These are phyloP conservation scores for Clarireedia monteithiana DNA, from an alignment of 2,329 filamentous ascomycete genomes.

Conservation along the genomic window DNA sequence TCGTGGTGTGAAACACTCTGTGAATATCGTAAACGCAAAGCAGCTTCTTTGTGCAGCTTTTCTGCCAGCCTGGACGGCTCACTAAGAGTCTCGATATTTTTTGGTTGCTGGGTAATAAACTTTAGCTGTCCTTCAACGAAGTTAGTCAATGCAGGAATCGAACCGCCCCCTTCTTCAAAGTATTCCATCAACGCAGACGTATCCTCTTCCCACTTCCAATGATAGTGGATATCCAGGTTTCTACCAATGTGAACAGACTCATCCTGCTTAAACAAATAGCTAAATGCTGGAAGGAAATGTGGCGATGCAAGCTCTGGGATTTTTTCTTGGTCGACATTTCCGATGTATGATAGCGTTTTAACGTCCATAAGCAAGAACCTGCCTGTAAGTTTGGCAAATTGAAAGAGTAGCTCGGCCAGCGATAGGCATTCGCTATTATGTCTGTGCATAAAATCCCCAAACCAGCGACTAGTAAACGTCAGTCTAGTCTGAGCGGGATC, in stretches of 20 bases:
- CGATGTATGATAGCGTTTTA: slow-evolving; percentile 25
- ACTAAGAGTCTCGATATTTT: slow-evolving; percentile 30
- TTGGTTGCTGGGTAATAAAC: slow-evolving; percentile 39
- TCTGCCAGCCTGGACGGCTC: slow-evolving; percentile 23
- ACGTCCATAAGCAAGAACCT: slow-evolving; percentile 45
- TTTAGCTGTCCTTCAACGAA: slow-evolving; percentile 36
- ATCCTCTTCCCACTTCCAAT: slow-evolving; percentile 29
- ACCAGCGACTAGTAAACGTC: slow-evolving; percentile 24
- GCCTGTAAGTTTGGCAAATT: slow-evolving; percentile 40
- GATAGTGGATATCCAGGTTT: slow-evolving; percentile 34
- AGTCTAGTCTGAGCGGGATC: slow-evolving; percentile 8
- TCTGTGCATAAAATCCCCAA: slow-evolving; percentile 25
- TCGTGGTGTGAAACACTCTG: background rate
- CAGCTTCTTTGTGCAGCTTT: slow-evolving; percentile 17
- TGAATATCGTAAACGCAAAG: slow-evolving; percentile 12
- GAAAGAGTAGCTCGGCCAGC: slow-evolving; percentile 25
- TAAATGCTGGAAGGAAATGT: slow-evolving; percentile 40
- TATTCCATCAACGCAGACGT: slow-evolving; percentile 16
- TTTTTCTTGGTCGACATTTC: slow-evolving; percentile 25
- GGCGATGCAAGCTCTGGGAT: slow-evolving; percentile 36
- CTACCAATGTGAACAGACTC: slow-evolving; percentile 28
- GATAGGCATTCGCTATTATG: slow-evolving; percentile 16
- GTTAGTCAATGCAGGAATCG: slow-evolving; percentile 36
- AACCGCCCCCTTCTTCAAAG: slow-evolving; percentile 32
- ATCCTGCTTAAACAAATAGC: slow-evolving; percentile 32